Evolutionary conservation across 2,329 filamentous ascomycete genomes (phyloP).

Genomic region (Nemania sp.): DNA sequence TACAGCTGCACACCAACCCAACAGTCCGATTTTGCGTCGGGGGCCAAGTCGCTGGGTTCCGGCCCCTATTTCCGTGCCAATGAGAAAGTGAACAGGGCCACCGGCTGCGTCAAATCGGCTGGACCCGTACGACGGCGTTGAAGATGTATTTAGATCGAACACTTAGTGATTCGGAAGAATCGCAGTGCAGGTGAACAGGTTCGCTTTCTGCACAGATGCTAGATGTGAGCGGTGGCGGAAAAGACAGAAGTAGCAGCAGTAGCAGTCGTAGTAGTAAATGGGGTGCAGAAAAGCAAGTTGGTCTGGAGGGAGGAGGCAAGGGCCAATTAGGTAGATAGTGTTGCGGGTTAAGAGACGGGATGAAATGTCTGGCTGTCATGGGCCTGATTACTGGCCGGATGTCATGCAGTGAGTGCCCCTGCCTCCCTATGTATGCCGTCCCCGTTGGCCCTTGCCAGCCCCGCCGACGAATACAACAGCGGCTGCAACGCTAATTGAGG

Average conservation of each 20-base stretch:
- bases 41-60: conserved; percentile 6
- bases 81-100: not conserved
- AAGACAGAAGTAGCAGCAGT: conserved; percentile 34
- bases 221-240: conserved; percentile 33
- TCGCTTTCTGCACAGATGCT: conserved; percentile 37
- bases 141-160: conserved; percentile 19
- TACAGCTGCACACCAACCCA: conserved; percentile 35
- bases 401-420: conserved; percentile 35
- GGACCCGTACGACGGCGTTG: conserved; percentile 17
- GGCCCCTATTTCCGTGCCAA: conserved; percentile 5
- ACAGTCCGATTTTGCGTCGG: conserved; percentile 19
- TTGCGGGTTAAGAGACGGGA: conserved; percentile 24
- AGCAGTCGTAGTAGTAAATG: conserved; percentile 14
- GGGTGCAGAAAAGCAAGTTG: conserved; percentile 16
- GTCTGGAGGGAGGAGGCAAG: conserved; percentile 25
- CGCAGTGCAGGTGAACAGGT: conserved; percentile 28
- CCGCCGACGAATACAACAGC: conserved; percentile 15
- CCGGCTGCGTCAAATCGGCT: not conserved
- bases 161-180: conserved; percentile 31
- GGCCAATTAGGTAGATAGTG: not conserved
- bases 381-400: conserved; percentile 31
- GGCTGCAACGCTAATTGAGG: conserved; percentile 31
- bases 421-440: conserved; percentile 11
- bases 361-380: conserved; percentile 29
- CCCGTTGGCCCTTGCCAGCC: conserved; percentile 11